A percentile compares a stretch with the other conserved stretches of the same genome.
Conservation (phyloP, 176 grass and related monocot species). For the Avena insularis region DNA sequence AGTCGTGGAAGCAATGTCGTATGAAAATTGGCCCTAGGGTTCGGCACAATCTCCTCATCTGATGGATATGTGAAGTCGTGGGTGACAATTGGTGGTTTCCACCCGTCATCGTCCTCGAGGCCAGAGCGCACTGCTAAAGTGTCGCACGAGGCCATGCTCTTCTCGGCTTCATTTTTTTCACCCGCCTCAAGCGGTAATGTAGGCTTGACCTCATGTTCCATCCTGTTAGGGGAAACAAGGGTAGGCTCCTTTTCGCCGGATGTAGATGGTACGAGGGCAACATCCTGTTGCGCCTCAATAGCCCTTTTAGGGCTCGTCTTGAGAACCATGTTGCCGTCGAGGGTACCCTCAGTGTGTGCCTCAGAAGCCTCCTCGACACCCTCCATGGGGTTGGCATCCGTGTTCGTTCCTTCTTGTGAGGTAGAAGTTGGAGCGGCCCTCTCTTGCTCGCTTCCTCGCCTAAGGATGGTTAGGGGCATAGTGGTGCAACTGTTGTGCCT, state of each 20-base stretch:
- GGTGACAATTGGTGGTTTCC: background rate
- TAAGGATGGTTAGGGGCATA: background rate
- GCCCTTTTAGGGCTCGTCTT: background rate
- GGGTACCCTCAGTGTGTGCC: fast-evolving
- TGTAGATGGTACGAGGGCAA: background rate
- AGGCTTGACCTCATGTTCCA: background rate
- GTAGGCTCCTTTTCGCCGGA: background rate
- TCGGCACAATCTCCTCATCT: background rate
- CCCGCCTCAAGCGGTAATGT: background rate
- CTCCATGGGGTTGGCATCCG: background rate
- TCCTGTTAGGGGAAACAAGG: background rate
- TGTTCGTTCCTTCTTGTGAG: background rate
- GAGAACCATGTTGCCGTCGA: fast-evolving
- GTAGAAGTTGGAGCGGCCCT: fast-evolving
- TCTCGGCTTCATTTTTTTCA: background rate
- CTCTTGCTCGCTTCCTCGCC: background rate
- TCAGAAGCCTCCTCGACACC: background rate
- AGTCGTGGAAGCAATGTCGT: background rate
- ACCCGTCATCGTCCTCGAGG: background rate
- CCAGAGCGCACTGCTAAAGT: background rate
- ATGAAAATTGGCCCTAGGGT: background rate
- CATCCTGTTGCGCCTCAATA: background rate
- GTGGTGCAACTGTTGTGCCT: too few relatives aligned
- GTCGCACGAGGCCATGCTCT: background rate
- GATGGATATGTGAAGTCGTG: background rate